A percentile compares a stretch with the other conserved stretches of the same genome.
phyloP scores from a whole-genome alignment of 805 yeast species.

The Torulaspora franciscae region DNA sequence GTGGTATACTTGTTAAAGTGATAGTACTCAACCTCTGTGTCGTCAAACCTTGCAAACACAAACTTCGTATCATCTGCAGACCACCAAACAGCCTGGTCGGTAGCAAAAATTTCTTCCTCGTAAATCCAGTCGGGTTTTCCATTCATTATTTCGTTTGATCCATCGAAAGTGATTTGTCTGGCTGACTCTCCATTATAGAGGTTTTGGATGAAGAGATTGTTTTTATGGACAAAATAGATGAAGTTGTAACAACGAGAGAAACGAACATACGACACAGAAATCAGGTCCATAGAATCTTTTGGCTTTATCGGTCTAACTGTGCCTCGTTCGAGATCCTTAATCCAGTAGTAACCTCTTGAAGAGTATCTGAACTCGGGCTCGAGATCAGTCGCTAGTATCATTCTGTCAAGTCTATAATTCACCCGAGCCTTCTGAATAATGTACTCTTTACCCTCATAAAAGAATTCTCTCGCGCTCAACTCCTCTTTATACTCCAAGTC shows the following conservation, averaged over 20 bases:
- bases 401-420: slow-evolving; percentile 44
- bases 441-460: slow-evolving; percentile 40
- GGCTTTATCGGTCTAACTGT: slow-evolving; percentile 34
- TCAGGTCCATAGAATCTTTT: slow-evolving; percentile 20
- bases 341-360: slow-evolving; percentile 54
- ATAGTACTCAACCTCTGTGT: slow-evolving; percentile 51
- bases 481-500: slow-evolving; percentile 23
- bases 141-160: slow-evolving; percentile 48
- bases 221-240: slow-evolving; percentile 52
- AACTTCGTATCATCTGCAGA: slow-evolving; percentile 54
- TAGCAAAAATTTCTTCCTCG: slow-evolving; percentile 68
- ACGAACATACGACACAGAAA: slow-evolving; percentile 41
- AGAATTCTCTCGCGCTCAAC: slow-evolving; percentile 36
- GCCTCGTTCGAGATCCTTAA: slow-evolving; percentile 45
- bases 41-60: slow-evolving; percentile 54
- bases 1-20: slow-evolving; percentile 49
- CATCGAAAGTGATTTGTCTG: slow-evolving; percentile 41
- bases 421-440: slow-evolving; percentile 41
- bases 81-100: slow-evolving; percentile 69
- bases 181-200: slow-evolving; percentile 17
- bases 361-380: slow-evolving; percentile 66
- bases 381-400: slow-evolving; percentile 51
- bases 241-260: slow-evolving; percentile 60
- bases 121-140: slow-evolving; percentile 83
- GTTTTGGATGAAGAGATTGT: slow-evolving; percentile 50